Evolutionary conservation across 148 eudicot genomes (phyloP).

Genomic region (Rhododendron molle): DNA sequence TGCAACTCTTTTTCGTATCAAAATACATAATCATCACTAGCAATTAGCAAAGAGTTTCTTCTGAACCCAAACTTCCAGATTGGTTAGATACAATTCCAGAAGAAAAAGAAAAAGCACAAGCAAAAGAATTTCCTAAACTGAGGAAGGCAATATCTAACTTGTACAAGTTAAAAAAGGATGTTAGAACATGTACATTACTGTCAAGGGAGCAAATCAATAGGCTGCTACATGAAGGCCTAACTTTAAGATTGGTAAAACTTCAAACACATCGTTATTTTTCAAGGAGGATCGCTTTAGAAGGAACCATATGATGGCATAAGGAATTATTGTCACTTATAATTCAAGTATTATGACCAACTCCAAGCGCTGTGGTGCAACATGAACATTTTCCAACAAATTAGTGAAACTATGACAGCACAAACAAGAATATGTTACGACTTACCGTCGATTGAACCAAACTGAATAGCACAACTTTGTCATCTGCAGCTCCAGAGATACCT

Average conservation of each 20-base stretch:
- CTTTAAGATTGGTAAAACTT: not conserved
- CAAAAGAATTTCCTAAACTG: not conserved
- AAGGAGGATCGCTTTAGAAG: not conserved
- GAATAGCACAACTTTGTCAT: conserved; percentile 63
- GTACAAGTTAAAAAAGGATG: not conserved
- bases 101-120: not conserved
- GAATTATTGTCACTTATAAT: not conserved
- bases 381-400: not conserved
- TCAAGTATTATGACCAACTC: not conserved
- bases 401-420: not conserved
- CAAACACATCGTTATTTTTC: not conserved
- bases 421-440: conserved; percentile 8
- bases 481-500: conserved; percentile 83
- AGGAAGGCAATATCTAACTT: not conserved
- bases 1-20: not conserved
- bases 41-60: not conserved
- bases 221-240: not conserved
- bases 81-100: not conserved
- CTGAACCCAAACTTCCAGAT: not conserved
- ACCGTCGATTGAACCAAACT: conserved; percentile 55
- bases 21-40: not conserved
- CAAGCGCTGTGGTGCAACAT: not conserved
- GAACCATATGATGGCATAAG: not conserved
- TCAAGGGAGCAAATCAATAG: not conserved
- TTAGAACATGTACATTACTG: not conserved